phyloP scores from a whole-genome alignment of 768 basidiomycete genomes.

The Amanita fuliginea region DNA sequence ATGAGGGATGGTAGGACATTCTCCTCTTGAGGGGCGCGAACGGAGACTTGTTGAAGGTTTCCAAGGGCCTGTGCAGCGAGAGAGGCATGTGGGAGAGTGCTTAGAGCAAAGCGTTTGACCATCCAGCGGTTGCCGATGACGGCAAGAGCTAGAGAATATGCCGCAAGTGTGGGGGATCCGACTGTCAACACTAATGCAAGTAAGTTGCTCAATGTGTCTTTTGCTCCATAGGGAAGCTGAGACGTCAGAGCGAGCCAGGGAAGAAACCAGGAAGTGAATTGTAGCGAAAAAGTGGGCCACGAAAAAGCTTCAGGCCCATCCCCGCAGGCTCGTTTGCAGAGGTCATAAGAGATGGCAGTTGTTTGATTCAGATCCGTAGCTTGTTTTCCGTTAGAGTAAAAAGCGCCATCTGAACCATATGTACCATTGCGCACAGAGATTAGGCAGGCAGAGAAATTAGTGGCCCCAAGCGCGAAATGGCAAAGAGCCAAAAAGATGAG shows the following conservation, averaged over 20 bases:
- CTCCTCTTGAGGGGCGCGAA: conserved; percentile 18
- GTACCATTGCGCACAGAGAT: background rate
- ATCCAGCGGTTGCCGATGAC: conserved; percentile 33
- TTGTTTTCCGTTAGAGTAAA: background rate
- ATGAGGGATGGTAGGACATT: conserved; percentile 28
- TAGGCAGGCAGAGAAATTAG: background rate
- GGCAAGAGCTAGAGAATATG: conserved; percentile 32
- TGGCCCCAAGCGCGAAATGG: background rate
- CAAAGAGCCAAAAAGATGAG: too few relatives aligned
- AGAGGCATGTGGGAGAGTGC: conserved; percentile 19
- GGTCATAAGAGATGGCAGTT: background rate
- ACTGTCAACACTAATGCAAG: conserved; percentile 30
- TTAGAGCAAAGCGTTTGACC: conserved; percentile 17
- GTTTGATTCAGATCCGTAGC: background rate
- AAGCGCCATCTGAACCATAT: background rate
- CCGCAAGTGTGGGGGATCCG: conserved; percentile 33
- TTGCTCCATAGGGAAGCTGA: conserved; percentile 37
- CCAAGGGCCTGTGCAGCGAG: too few relatives aligned
- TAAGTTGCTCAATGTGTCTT: conserved; percentile 27
- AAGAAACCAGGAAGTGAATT: conserved; percentile 33
- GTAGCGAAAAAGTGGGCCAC: conserved; percentile 24
- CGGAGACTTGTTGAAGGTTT: conserved; percentile 30
- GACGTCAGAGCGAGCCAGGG: conserved; percentile 40
- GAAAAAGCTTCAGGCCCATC: conserved; percentile 14
- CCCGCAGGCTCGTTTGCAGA: conserved; percentile 13